Evolutionary conservation across 177 flowering plant genomes (phyloP), one percentile per base, ranked within the genome.

Genomic region (Vitis hybrid): DNA sequence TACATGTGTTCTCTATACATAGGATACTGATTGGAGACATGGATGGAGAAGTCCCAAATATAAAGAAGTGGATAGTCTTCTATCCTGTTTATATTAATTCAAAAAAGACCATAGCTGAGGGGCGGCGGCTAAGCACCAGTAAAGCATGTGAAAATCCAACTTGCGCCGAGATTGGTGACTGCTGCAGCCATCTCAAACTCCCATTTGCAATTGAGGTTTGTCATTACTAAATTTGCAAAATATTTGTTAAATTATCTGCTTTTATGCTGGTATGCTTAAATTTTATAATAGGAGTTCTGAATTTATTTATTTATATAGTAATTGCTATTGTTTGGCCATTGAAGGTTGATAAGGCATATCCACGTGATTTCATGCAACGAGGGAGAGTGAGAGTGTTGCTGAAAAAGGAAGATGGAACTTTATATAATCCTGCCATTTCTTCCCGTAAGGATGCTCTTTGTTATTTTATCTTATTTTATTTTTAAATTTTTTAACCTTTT

Each of bases 111-210:
- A 66, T 93, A 54, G 96, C 98, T 5, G 90, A 95, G 74, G 98
- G 99, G 7, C 79, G 99, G 60, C 77, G 97, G 31, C 91, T 95
- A 3, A 34, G 82, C 71, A 63, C 77, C 1, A 69, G 63, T 61
- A 91, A 89, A 79, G 96, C 91, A 2, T 95, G 99, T 68, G 97
- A 95, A 73, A 89, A 87, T 68, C 99, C 98, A 1, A 93, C 90
- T 6, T 87, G 87, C 75, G 68, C 70, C 34, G 99, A 95, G 82
- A 91, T 95, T 66, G 82, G 70, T 2, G 93, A 90, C 79, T 91
- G 89, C 75, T 95, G 97, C 78, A 78, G 57, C 58, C 73, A 84
- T 72, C 82, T 93, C 61, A 90, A 90, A 67, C 78, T 95, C 62
- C 93, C 90, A 0, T 82, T 14, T 72, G 87, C 76, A 14, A 83